Evolutionary conservation across 2,329 filamentous ascomycete genomes (phyloP).

Genomic region (Aureobasidium sp.): DNA sequence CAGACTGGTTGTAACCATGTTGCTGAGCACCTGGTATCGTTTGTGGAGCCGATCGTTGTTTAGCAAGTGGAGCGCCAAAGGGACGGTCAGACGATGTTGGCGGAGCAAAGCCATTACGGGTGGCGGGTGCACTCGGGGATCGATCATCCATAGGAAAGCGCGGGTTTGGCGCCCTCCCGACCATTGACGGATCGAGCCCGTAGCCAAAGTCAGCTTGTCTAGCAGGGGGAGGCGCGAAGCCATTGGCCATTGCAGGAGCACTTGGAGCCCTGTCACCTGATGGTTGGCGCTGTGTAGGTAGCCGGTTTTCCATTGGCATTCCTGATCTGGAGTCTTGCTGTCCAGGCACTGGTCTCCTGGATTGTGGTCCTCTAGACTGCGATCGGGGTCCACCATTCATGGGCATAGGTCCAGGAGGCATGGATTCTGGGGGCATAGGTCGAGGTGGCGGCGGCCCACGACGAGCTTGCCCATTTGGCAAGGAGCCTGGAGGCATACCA

Average conservation of each 20-base stretch:
- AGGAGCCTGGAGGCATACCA: not conserved
- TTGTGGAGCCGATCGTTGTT: constrained; percentile 16
- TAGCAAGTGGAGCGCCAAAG: constrained; percentile 21
- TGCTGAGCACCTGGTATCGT: not conserved
- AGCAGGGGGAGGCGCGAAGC: not conserved
- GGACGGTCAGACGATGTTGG: constrained; percentile 11
- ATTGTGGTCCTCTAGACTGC: constrained; percentile 2
- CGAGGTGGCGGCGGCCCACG: not conserved
- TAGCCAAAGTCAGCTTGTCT: constrained; percentile 1
- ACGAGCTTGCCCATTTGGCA: not conserved
- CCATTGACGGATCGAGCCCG: not conserved
- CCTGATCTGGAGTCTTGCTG: not conserved
- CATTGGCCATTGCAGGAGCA: not conserved
- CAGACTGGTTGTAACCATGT: constrained; percentile 17
- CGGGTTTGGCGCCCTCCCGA: not conserved
- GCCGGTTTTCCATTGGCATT: not conserved
- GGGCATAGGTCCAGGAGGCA: not conserved
- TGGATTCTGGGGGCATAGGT: constrained; percentile 4
- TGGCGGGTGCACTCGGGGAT: not conserved
- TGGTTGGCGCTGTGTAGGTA: not conserved
- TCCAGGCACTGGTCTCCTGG: not conserved
- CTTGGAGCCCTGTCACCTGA: constrained; percentile 13
- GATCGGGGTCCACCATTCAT: not conserved
- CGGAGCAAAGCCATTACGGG: not conserved
- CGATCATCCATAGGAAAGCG: not conserved